Base-by-base conservation (phyloP, 148 eudicot species). In the Chenopodium suecicum region DNA sequence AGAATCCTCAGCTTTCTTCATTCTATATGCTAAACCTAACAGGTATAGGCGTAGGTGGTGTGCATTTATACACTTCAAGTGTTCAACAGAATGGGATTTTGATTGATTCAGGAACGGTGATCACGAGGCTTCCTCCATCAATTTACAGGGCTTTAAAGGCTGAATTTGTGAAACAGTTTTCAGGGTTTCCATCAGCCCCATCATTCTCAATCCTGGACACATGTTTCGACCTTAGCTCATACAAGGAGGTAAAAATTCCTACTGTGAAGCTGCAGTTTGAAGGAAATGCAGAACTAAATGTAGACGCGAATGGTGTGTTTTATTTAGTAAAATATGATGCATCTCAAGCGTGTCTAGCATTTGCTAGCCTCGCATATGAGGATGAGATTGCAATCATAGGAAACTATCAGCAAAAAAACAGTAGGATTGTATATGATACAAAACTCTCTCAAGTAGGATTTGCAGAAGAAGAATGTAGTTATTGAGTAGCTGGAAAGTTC, bases 51-150 rank as follows among this genome's bases (percentile, higher is more conserved):
- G 74, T 92, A 19, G 98, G 94, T 16, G 91, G 92, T 67, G 90
- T 84, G 54, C 77, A 65, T 29, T 60, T 92, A 48, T 78, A 84
- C 25, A 60, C 86, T 60, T 64, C 92, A 2, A 75, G 80, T 56
- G 89, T 90, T 41, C 89, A 90, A 1, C 81, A 81, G 52, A 80
- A 84, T 22, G 87, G 85, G 32, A 78, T 90, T 71, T 75, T 93
- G 50, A 86, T 94, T 41, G 98, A 94, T 81, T 94, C 98, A 1
- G 98, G 98, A 67, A 94, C 98, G 0, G 95, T 94, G 7, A 92
- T 94, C 56, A 86, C 95, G 4, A 84, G 98, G 81, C 89, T 94
- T 7, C 85, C 89, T 9, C 95, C 94, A 11, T 85, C 92, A 2
- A 64, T 89, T 3, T 94, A 94, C 81, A 66, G 6, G 0, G 87